phyloP scores from a whole-genome alignment of 1,284 basidiomycete species.

The Boletus semigastroideus region DNA sequence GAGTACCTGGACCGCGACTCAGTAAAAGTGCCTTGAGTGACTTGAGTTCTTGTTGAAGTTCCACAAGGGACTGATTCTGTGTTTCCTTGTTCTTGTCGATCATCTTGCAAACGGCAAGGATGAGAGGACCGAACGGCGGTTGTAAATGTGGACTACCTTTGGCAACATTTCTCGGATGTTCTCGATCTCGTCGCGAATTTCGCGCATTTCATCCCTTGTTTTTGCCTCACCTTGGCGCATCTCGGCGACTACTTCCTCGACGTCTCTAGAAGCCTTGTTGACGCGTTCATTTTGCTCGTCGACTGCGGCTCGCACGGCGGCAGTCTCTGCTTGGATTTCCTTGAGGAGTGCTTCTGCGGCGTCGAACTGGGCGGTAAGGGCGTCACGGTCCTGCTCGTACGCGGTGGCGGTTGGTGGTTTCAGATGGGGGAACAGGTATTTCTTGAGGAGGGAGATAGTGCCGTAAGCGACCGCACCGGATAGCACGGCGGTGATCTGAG shows the following conservation, averaged over 20 bases:
- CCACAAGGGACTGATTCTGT: constrained; percentile 75
- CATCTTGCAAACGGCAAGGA: constrained; percentile 55
- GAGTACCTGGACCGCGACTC: constrained; percentile 48
- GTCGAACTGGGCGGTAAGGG: constrained; percentile 90
- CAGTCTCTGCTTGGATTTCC: constrained; percentile 79
- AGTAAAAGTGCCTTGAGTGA: constrained; percentile 91
- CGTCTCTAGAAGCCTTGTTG: constrained; percentile 75
- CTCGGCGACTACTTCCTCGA: constrained; percentile 75
- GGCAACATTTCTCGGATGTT: constrained; percentile 90
- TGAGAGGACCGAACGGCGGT: constrained; percentile 6
- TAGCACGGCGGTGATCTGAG: constrained; percentile 91
- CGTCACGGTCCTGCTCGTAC: constrained; percentile 87
- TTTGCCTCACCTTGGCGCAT: constrained; percentile 78
- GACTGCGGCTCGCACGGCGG: constrained; percentile 71
- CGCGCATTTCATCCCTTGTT: constrained; percentile 88
- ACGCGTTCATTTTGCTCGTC: constrained; percentile 84
- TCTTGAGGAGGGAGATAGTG: constrained; percentile 85
- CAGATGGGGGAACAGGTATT: constrained; percentile 91
- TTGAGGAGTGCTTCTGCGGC: constrained; percentile 82
- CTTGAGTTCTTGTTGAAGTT: constrained; percentile 93
- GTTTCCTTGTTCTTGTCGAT: constrained; percentile 90
- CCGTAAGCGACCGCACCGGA: constrained; percentile 91
- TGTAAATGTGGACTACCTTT: constrained; percentile 52
- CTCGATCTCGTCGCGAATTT: constrained; percentile 89
- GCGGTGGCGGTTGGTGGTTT: constrained; percentile 86